Conservation (phyloP, 2,329 filamentous ascomycete species). For the Ilyonectria mors-panacis region DNA sequence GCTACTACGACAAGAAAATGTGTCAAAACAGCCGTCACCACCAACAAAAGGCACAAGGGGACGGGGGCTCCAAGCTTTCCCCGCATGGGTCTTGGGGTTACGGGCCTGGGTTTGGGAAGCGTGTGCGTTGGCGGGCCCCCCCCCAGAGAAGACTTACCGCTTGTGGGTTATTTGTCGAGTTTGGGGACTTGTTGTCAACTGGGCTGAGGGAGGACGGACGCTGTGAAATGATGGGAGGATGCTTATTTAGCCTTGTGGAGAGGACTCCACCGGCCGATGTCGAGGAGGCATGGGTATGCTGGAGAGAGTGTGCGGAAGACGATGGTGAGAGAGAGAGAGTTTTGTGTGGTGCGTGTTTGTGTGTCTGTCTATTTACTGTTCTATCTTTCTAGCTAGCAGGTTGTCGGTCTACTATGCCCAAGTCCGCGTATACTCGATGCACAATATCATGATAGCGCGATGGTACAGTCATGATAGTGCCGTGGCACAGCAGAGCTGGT, state of each 20-base stretch:
- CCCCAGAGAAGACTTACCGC: slow-evolving; percentile 10
- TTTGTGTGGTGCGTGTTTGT: no score
- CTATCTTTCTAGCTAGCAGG: no score
- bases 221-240: not conserved
- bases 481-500: not conserved
- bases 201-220: not conserved
- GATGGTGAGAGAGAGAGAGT: no score
- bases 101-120: not conserved
- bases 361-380: no score
- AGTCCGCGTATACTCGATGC: not conserved
- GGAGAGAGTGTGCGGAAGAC: no score
- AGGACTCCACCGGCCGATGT: not conserved
- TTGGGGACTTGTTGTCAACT: no score
- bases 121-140: not conserved
- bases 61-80: slow-evolving; percentile 9
- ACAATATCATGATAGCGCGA: not conserved
- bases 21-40: not conserved
- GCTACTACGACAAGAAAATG: no score
- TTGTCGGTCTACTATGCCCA: no score
- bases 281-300: no score
- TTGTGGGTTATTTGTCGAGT: not conserved
- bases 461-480: not conserved
- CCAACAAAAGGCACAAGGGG: not conserved
- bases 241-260: not conserved
- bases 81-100: slow-evolving; percentile 17